These are phyloP conservation scores for Byssothecium circinans DNA, from an alignment of 2,329 filamentous ascomycete species.

Conservation along the genomic window DNA sequence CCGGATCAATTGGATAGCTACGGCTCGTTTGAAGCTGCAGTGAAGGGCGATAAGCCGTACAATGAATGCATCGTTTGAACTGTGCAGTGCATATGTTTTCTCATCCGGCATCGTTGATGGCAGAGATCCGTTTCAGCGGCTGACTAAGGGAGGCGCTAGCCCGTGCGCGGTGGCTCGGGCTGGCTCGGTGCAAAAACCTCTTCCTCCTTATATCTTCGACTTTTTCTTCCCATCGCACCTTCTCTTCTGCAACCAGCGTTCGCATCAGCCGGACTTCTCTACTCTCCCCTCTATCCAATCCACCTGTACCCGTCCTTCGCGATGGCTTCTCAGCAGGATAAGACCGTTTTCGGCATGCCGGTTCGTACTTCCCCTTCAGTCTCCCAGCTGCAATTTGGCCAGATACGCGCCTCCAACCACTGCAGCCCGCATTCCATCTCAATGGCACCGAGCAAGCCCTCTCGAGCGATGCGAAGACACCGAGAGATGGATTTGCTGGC, in stretches of 20 bases:
- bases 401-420: conserved; percentile 18
- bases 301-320: conserved; percentile 42
- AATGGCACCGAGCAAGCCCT: conserved; percentile 28
- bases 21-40: too few relatives aligned
- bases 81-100: too few relatives aligned
- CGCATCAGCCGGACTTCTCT: conserved; percentile 13
- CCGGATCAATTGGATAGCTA: too few relatives aligned
- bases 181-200: not conserved
- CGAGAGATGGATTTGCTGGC: conserved; percentile 22
- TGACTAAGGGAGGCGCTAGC: not conserved
- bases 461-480: conserved; percentile 16
- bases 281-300: conserved; percentile 34
- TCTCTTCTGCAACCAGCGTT: conserved; percentile 2
- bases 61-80: too few relatives aligned
- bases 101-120: too few relatives aligned
- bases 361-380: conserved; percentile 31
- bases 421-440: conserved; percentile 27
- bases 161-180: not conserved
- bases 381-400: conserved; percentile 19
- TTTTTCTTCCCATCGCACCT: conserved; percentile 3
- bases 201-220: conserved; percentile 1
- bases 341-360: conserved; percentile 58
- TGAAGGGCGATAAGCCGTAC: too few relatives aligned
- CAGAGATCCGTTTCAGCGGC: not conserved
- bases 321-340: conserved; percentile 51